phyloP scores from a whole-genome alignment of 495 filamentous ascomycete species.

The Penicillium flavigenum region DNA sequence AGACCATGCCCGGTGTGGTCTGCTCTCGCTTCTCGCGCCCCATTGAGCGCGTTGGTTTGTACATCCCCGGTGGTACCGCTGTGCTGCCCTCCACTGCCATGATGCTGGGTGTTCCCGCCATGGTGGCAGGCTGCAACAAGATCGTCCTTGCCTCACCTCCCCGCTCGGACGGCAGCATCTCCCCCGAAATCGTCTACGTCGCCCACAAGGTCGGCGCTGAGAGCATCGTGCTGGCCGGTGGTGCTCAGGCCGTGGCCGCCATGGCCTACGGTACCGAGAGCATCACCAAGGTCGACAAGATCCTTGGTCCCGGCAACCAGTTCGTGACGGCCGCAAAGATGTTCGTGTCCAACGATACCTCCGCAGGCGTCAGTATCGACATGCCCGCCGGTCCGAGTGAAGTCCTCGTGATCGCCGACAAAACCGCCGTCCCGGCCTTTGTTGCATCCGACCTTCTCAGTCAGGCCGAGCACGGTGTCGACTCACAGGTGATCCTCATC shows the following conservation, averaged over 20 bases:
- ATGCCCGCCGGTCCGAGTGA: slow-evolving; percentile 98
- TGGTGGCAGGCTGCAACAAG: slow-evolving; percentile 95
- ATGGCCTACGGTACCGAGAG: slow-evolving; percentile 69
- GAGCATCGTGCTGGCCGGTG: slow-evolving; percentile 91
- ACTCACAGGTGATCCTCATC: slow-evolving; percentile 93
- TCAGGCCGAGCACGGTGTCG: slow-evolving; percentile 94
- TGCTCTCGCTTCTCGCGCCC: slow-evolving; percentile 92
- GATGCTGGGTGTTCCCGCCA: slow-evolving; percentile 96
- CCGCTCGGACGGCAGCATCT: slow-evolving; percentile 82
- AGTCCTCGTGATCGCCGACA: slow-evolving; percentile 94
- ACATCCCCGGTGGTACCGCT: slow-evolving; percentile 93
- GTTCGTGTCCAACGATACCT: slow-evolving; percentile 93
- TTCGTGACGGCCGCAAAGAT: slow-evolving; percentile 99
- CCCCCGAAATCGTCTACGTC: slow-evolving; percentile 96
- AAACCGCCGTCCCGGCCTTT: slow-evolving; percentile 84
- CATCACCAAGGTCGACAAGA: slow-evolving; percentile 97
- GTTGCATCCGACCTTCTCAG: slow-evolving; percentile 92
- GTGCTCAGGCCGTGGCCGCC: slow-evolving; percentile 87
- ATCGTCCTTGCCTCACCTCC: slow-evolving; percentile 93
- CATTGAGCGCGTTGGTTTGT: slow-evolving; percentile 91
- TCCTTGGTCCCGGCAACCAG: slow-evolving; percentile 95
- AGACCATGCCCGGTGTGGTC: slow-evolving; percentile 95
- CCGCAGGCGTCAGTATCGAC: slow-evolving; percentile 90
- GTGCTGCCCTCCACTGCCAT: slow-evolving; percentile 94
- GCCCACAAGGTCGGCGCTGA: slow-evolving; percentile 96